These are phyloP conservation scores for Styphnolobium japonicum DNA, from an alignment of 306 rosid genomes.

Conservation along the genomic window DNA sequence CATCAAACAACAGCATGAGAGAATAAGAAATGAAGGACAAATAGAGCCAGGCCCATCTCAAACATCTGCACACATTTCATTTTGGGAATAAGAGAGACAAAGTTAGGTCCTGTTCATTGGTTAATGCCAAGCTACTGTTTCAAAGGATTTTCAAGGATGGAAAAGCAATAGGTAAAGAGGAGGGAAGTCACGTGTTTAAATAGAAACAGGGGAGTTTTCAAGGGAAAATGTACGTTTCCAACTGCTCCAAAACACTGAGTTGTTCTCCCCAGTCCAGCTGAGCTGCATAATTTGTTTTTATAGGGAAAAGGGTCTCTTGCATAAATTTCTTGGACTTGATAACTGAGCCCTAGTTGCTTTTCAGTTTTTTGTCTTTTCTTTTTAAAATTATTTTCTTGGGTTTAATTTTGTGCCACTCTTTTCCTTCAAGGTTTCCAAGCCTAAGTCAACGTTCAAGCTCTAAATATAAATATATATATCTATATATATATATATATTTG, in stretches of 20 bases:
- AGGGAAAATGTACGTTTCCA: not conserved
- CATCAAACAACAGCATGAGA: not conserved
- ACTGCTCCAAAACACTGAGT: conserved; percentile 8
- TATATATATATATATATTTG: not conserved
- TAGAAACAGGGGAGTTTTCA: not conserved
- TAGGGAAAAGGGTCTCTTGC: not conserved
- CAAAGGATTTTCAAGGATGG: not conserved
- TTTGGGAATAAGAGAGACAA: not conserved
- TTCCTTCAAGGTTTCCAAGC: not conserved
- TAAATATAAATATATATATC: not conserved
- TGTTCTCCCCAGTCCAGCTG: not conserved
- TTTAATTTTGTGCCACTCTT: not conserved
- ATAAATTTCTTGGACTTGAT: not conserved
- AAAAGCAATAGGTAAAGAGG: not conserved
- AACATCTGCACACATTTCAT: conserved; percentile 1
- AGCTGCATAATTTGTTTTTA: conserved; percentile 1
- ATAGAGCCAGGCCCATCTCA: not conserved
- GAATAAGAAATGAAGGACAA: not conserved
- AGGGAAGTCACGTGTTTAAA: not conserved
- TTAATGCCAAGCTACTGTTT: not conserved
- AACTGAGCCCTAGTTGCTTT: not conserved
- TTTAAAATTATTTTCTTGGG: not conserved
- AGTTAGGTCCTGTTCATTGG: not conserved
- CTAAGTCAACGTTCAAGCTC: not conserved
- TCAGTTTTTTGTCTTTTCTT: conserved; percentile 1